These are phyloP conservation scores for Glutinoglossum americanum DNA, from an alignment of 495 filamentous ascomycete genomes.

Conservation along the genomic window DNA sequence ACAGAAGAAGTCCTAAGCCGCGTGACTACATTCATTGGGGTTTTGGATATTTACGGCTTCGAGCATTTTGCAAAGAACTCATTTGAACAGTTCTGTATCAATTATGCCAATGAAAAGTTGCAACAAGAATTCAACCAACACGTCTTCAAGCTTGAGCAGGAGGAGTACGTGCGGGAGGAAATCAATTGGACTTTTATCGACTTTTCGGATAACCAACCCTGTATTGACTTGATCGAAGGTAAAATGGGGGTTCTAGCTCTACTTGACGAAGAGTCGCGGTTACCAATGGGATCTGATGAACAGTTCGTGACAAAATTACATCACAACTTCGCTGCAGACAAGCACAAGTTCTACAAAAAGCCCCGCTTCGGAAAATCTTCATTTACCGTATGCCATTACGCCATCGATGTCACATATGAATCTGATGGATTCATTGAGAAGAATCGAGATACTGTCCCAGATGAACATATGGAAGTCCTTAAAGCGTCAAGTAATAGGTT, in stretches of 20 bases:
- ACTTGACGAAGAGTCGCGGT: slow-evolving; percentile 83
- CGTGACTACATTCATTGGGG: slow-evolving; percentile 88
- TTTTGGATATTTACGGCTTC: slow-evolving; percentile 99
- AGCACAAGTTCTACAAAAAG: slow-evolving; percentile 96
- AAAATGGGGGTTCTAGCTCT: slow-evolving; percentile 85
- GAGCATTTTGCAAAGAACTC: slow-evolving; percentile 99
- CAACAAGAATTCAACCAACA: slow-evolving; percentile 99
- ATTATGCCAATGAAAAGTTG: slow-evolving; percentile 98
- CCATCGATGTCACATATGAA: slow-evolving; percentile 95
- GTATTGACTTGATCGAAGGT: slow-evolving; percentile 95
- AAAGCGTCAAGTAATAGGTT: slow-evolving; percentile 69
- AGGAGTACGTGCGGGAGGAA: slow-evolving; percentile 89
- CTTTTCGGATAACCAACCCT: slow-evolving; percentile 99
- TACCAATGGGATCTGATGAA: slow-evolving; percentile 95
- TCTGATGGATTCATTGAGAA: slow-evolving; percentile 99
- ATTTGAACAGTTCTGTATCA: slow-evolving; percentile 99
- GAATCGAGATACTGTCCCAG: slow-evolving; percentile 94
- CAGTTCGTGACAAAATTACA: slow-evolving; percentile 96
- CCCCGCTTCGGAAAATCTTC: slow-evolving; percentile 92
- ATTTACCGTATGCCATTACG: slow-evolving; percentile 98
- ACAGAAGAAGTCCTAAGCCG: slow-evolving; percentile 67
- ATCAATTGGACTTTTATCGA: slow-evolving; percentile 99
- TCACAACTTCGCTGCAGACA: slow-evolving; percentile 75
- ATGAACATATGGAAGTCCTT: slow-evolving; percentile 91
- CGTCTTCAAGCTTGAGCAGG: slow-evolving; percentile 99